Conservation (phyloP, 2,329 filamentous ascomycete genomes). For the Coleophoma eucalyptorum region DNA sequence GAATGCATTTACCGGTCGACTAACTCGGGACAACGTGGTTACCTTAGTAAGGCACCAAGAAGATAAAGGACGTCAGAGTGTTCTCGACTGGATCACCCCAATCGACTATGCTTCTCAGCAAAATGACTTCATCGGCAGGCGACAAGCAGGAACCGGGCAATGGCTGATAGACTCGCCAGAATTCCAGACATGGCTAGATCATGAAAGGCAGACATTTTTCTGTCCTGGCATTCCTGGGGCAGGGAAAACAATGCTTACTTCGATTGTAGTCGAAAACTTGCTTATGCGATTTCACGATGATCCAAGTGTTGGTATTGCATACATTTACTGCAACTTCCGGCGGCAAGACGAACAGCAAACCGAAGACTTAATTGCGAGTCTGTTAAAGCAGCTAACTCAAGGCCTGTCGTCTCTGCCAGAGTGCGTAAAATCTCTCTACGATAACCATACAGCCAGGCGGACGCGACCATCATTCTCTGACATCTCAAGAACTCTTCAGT, state of each 20-base stretch:
- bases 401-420: neutral
- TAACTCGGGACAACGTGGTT: too few species aligned
- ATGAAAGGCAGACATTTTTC: slow-evolving; percentile 10
- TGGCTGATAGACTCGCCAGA: slow-evolving; percentile 12
- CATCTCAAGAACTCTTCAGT: neutral
- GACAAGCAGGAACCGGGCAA: slow-evolving; percentile 2
- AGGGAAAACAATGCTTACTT: neutral
- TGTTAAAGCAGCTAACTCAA: neutral
- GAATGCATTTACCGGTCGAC: slow-evolving; percentile 4
- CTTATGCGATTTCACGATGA: neutral
- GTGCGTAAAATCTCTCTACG: neutral
- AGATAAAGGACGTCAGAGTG: too few species aligned
- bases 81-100: too few species aligned
- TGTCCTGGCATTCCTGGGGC: slow-evolving; percentile 13
- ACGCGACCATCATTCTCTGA: neutral
- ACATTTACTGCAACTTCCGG: neutral
- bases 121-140: too few species aligned
- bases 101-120: too few species aligned
- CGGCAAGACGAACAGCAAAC: neutral
- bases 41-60: too few species aligned
- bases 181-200: slow-evolving; percentile 9
- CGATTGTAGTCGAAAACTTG: neutral
- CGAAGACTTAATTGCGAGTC: neutral
- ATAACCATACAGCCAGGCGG: neutral
- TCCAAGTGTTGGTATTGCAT: neutral